These are phyloP conservation scores for Boletus smithii DNA, from an alignment of 1,284 basidiomycete genomes.

Conservation along the genomic window DNA sequence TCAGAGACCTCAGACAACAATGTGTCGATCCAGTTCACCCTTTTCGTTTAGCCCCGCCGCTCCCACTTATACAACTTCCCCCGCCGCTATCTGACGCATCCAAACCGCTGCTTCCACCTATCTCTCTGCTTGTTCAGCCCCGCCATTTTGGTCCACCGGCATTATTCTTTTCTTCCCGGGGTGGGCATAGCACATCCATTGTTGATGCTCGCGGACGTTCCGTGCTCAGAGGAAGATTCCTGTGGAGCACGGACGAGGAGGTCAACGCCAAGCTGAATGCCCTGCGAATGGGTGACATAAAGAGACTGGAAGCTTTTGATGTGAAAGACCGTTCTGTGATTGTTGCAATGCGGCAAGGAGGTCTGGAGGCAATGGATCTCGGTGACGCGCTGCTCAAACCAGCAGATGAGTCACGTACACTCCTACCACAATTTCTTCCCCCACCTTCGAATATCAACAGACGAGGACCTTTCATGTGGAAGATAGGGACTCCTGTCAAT, in stretches of 20 bases:
- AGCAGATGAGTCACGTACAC: conserved; percentile 68
- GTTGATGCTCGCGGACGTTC: conserved; percentile 80
- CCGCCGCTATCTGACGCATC: conserved; percentile 35
- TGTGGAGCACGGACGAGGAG: conserved; percentile 70
- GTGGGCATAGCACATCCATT: conserved; percentile 79
- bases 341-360: conserved; percentile 78
- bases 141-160: conserved; percentile 82
- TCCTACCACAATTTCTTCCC: conserved; percentile 64
- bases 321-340: conserved; percentile 68
- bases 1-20: conserved; percentile 71
- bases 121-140: conserved; percentile 78
- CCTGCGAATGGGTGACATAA: conserved; percentile 70
- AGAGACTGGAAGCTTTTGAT: conserved; percentile 75
- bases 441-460: conserved; percentile 59
- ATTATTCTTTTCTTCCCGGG: conserved; percentile 81
- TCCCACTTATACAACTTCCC: conserved; percentile 21
- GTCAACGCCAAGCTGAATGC: conserved; percentile 39
- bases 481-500: conserved; percentile 65
- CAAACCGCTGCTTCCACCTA: conserved; percentile 66
- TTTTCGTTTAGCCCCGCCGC: conserved; percentile 54
- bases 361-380: conserved; percentile 73
- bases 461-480: conserved; percentile 73
- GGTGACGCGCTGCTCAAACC: conserved; percentile 72
- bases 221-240: conserved; percentile 71
- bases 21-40: conserved; percentile 74